Evolutionary conservation across 257 asterid genomes (phyloP), one percentile per base, ranked within the genome.

Genomic region (Nicotiana paniculata): DNA sequence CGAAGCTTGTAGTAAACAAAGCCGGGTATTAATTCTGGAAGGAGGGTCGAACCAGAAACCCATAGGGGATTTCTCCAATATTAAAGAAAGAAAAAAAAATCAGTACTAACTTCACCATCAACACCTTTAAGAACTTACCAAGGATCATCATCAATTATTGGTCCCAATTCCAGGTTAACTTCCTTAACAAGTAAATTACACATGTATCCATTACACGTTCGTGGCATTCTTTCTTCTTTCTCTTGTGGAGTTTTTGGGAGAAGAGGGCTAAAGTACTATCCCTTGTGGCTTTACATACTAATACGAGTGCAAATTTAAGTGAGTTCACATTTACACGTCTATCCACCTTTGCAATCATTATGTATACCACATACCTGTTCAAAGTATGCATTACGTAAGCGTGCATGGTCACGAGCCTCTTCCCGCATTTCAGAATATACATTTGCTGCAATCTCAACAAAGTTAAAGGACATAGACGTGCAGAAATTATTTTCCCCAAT

Each of bases 371-470:
- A 72, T 88, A 96, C 99, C 99, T 96, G 99, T 86, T 96, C 99
- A 83, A 94, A 93, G 91, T 91, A 96, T 21, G 92, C 94, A 89
- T 96, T 96, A 65, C 98, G 97, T 46, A 92, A 84, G 69, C 98
- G 96, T 84, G 98, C 99, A 90, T 96, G 98, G 85, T 92, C 99
- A 77, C 97, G 97, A 86, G 99, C 98, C 80, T 94, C 99, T 88
- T 94, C 99, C 88, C 97, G 92, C 95, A 89, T 93, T 79, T 94
- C 99, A 86, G 98, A 87, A 82, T 96, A 96, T 90, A 96, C 90
- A 87, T 90, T 93, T 72, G 95, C 99, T 95, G 97, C 89, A 89
- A 92, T 80, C 86, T 84, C 93, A 84, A 90, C 82, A 88, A 86
- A 80, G 86, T 89, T 89, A 89, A 90, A 85, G 86, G 86, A 88